phyloP scores from a whole-genome alignment of 2,329 filamentous ascomycete species.

The Xylariaceae sp. region DNA sequence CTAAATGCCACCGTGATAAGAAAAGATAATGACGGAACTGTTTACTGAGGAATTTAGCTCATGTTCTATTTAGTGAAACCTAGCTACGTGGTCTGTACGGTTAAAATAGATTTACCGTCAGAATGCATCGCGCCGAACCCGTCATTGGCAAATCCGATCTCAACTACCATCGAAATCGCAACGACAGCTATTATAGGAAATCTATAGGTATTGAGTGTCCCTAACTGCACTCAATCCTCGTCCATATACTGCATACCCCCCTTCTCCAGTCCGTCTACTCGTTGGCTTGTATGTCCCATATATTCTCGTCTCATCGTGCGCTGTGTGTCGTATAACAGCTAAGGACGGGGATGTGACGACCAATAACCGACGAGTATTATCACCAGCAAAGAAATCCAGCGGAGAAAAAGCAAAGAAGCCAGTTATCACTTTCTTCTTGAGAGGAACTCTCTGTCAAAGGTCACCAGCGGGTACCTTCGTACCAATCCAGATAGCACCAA shows the following conservation, averaged over 20 bases:
- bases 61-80: neutral
- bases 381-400: neutral
- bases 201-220: conserved; percentile 1
- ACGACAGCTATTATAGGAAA: conserved; percentile 7
- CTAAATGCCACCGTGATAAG: neutral
- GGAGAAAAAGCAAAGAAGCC: neutral
- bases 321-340: conserved; percentile 1
- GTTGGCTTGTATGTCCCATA: neutral
- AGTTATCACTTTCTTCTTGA: neutral
- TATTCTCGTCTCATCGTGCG: neutral
- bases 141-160: conserved; percentile 1
- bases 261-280: too few species aligned
- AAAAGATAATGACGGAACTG: neutral
- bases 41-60: neutral
- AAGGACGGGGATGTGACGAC: neutral
- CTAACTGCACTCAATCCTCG: too few species aligned
- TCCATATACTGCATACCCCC: neutral
- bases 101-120: neutral
- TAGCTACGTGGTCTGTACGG: neutral
- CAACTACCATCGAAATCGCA: conserved; percentile 5
- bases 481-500: conserved; percentile 56
- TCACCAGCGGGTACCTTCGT: conserved; percentile 33
- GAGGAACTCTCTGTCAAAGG: neutral
- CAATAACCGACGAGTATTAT: too few species aligned
- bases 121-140: too few species aligned